These are phyloP conservation scores for Graphiopsis chlorocephala DNA, from an alignment of 2,329 filamentous ascomycete species.

Conservation along the genomic window DNA sequence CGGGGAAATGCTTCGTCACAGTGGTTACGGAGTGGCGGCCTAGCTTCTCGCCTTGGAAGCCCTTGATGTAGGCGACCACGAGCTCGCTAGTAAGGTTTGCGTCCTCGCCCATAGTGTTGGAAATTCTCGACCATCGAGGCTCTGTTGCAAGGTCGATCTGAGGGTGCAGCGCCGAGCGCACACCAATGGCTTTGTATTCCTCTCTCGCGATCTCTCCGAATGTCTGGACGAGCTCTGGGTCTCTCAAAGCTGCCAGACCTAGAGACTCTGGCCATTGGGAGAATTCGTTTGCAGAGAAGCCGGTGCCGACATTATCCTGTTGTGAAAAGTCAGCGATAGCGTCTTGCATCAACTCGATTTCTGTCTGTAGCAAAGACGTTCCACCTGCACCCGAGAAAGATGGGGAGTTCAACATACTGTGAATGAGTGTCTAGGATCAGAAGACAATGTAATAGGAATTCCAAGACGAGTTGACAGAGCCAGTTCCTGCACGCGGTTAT, in stretches of 20 bases:
- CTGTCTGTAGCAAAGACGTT: background rate
- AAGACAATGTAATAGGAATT: slow-evolving; percentile 50
- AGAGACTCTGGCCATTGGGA: slow-evolving; percentile 54
- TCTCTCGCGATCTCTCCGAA: slow-evolving; percentile 52
- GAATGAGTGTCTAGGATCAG: slow-evolving; percentile 49
- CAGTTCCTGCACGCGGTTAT: slow-evolving; percentile 43
- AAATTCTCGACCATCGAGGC: slow-evolving; percentile 50
- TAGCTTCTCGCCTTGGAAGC: slow-evolving; percentile 47
- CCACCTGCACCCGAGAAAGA: background rate
- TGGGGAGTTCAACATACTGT: slow-evolving; percentile 20
- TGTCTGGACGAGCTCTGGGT: slow-evolving; percentile 42
- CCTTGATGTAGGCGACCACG: slow-evolving; percentile 46
- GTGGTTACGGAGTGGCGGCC: slow-evolving; percentile 47
- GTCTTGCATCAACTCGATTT: too few relatives aligned
- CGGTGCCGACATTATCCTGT: slow-evolving; percentile 42
- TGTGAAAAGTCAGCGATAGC: background rate
- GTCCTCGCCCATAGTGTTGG: slow-evolving; percentile 50
- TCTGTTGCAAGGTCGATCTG: slow-evolving; percentile 54
- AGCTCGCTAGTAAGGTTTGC: slow-evolving; percentile 36
- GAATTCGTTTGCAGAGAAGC: slow-evolving; percentile 44
- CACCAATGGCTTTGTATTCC: slow-evolving; percentile 45
- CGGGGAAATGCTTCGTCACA: slow-evolving; percentile 56
- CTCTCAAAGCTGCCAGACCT: slow-evolving; percentile 50
- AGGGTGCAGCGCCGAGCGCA: slow-evolving; percentile 50
- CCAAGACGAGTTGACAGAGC: slow-evolving; percentile 48